phyloP scores from a whole-genome alignment of 225 moss, liverwort and hornwort species.

The Lunularia cruciata region DNA sequence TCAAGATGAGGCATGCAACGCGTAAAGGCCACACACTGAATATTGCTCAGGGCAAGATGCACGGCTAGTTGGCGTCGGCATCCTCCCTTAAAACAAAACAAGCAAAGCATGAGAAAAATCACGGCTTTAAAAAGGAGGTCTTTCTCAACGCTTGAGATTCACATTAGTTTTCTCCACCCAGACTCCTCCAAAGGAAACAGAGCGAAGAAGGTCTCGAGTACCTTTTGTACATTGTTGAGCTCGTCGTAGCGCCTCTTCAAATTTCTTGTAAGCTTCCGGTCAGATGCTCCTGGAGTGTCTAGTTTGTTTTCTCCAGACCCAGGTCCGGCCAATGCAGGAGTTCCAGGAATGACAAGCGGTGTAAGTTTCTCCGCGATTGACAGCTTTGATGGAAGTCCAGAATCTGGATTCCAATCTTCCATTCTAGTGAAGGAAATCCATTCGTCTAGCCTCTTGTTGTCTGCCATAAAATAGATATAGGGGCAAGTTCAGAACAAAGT shows the following conservation, averaged over 20 bases:
- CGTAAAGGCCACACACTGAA: no score
- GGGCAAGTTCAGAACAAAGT: background rate
- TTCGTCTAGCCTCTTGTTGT: constrained; percentile 94
- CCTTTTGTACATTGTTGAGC: constrained; percentile 93
- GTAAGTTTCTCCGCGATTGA: constrained; percentile 75
- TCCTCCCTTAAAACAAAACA: no score
- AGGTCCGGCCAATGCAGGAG: constrained; percentile 56
- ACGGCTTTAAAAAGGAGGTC: no score
- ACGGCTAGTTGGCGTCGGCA: no score
- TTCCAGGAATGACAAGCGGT: constrained; percentile 69
- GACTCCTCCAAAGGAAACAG: background rate
- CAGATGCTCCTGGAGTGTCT: constrained; percentile 81
- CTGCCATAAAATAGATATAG: constrained; percentile 34
- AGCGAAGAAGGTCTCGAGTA: constrained; percentile 3
- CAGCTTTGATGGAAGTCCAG: constrained; percentile 72
- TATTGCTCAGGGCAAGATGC: no score
- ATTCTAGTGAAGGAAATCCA: constrained; percentile 82
- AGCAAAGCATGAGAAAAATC: no score
- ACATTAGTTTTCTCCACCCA: no score
- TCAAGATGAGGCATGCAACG: no score
- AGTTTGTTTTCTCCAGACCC: constrained; percentile 69
- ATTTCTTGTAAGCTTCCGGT: constrained; percentile 92
- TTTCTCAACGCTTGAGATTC: no score
- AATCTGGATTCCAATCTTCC: constrained; percentile 84
- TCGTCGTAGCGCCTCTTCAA: constrained; percentile 96